Percentiles rank a stretch among this genome's conserved stretches.
Evolutionary conservation across 2,329 filamentous ascomycete genomes (phyloP).

Genomic region (Alternaria conjuncta): DNA sequence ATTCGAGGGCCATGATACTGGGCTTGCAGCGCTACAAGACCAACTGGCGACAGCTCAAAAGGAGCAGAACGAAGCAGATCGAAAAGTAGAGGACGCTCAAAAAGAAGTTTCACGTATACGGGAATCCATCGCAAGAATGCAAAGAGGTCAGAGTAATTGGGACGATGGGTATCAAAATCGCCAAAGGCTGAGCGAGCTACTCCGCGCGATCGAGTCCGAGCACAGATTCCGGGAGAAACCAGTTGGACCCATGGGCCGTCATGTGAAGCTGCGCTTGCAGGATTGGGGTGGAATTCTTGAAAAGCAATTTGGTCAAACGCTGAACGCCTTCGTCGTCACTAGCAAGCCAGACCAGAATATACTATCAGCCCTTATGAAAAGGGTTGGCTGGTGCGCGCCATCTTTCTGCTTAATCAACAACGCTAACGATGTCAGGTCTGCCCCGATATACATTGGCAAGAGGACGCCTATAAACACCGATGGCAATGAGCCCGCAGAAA

Average conservation of each 20-base stretch:
- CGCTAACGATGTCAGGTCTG: constrained; percentile 44
- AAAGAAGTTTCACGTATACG: constrained; percentile 63
- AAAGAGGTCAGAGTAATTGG: constrained; percentile 62
- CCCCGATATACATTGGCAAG: constrained; percentile 70
- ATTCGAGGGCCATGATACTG: constrained; percentile 52
- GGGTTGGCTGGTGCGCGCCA: constrained; percentile 4
- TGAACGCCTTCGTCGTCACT: constrained; percentile 83
- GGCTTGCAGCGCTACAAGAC: constrained; percentile 44
- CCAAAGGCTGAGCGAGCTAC: constrained; percentile 64
- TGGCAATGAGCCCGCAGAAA: constrained; percentile 74
- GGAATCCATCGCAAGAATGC: constrained; percentile 59
- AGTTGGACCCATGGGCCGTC: constrained; percentile 81
- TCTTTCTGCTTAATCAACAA: not conserved
- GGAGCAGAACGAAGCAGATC: constrained; percentile 22
- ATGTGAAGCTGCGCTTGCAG: constrained; percentile 77
- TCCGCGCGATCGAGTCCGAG: constrained; percentile 74
- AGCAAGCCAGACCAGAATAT: constrained; percentile 76
- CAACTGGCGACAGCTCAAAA: constrained; percentile 42
- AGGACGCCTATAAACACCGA: constrained; percentile 63
- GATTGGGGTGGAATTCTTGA: constrained; percentile 87
- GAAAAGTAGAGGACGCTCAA: constrained; percentile 38
- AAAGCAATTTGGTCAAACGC: constrained; percentile 69
- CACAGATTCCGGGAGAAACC: constrained; percentile 72
- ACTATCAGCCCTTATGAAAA: constrained; percentile 69
- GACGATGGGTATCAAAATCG: constrained; percentile 67